These are phyloP conservation scores for Naganishia antarctica DNA, from an alignment of 768 basidiomycete genomes.

Conservation along the genomic window DNA sequence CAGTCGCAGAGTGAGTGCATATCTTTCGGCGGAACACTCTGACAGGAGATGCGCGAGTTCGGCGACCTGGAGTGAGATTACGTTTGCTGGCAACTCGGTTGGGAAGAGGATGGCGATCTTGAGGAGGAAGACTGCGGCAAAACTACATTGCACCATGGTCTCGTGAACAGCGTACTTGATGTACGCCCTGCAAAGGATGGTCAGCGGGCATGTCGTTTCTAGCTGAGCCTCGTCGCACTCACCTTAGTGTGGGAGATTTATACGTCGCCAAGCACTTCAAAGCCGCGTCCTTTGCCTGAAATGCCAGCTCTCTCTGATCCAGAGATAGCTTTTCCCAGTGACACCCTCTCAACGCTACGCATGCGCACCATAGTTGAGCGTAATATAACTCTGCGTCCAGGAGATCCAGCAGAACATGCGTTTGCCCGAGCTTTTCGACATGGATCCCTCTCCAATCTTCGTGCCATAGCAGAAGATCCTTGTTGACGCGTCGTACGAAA, in stretches of 20 bases:
- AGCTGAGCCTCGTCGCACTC: slow-evolving; percentile 33
- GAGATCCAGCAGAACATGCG: slow-evolving; percentile 77
- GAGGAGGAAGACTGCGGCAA: slow-evolving; percentile 82
- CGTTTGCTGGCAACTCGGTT: slow-evolving; percentile 67
- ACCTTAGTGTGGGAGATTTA: slow-evolving; percentile 74
- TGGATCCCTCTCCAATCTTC: slow-evolving; percentile 80
- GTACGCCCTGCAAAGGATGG: slow-evolving; percentile 7
- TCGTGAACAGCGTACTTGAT: slow-evolving; percentile 87
- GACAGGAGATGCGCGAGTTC: slow-evolving; percentile 84
- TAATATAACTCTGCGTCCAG: slow-evolving; percentile 84
- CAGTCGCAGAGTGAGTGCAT: slow-evolving; percentile 82
- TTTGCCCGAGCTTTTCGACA: slow-evolving; percentile 66
- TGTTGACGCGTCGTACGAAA: slow-evolving; percentile 78
- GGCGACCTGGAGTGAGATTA: slow-evolving; percentile 77
- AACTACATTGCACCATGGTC: slow-evolving; percentile 82
- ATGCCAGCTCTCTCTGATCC: slow-evolving; percentile 88
- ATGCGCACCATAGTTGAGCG: slow-evolving; percentile 90
- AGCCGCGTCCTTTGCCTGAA: slow-evolving; percentile 91
- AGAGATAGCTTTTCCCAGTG: slow-evolving; percentile 96
- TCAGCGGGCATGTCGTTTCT: not conserved
- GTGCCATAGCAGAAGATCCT: slow-evolving; percentile 88
- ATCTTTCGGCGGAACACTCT: slow-evolving; percentile 89
- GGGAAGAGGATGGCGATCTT: slow-evolving; percentile 95
- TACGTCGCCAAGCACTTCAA: slow-evolving; percentile 78
- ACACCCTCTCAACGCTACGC: slow-evolving; percentile 82